Evolutionary conservation across 202 grass and related monocot species (phyloP).

Genomic region (Saccharum hybrid): DNA sequence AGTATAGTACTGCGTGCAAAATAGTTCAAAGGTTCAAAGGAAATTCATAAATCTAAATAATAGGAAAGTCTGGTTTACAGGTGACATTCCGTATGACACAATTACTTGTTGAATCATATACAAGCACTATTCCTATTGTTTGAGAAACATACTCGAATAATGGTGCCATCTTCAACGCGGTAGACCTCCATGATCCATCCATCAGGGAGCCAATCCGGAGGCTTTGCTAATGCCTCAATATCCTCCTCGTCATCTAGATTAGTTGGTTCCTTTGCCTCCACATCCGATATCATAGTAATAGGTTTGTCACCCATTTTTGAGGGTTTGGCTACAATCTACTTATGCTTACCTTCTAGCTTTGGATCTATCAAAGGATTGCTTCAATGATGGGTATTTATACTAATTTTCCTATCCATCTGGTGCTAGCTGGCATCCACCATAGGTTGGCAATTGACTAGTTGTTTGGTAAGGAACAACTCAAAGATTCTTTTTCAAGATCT

Average conservation of each 20-base stretch:
- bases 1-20: constrained; percentile 2
- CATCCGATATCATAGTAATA: not conserved
- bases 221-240: not conserved
- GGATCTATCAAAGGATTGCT: not conserved
- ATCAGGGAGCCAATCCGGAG: constrained; percentile 52
- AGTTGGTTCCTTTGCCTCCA: not conserved
- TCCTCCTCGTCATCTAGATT: not conserved
- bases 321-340: not conserved
- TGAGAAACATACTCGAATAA: constrained; percentile 33
- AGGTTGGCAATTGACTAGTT: not conserved
- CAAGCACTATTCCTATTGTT: no score
- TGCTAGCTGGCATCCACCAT: not conserved
- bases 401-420: no score
- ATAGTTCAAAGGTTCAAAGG: not conserved
- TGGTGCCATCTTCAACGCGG: constrained; percentile 2
- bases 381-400: not conserved
- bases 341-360: no score
- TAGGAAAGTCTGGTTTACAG: not conserved
- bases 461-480: not conserved
- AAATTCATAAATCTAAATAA: not conserved
- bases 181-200: constrained; percentile 58
- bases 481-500: no score
- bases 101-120: not conserved
- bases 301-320: not conserved
- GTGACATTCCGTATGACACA: no score